Base-by-base conservation (phyloP, 78 protist genomes). In the Tieghemostelium lacteum region DNA sequence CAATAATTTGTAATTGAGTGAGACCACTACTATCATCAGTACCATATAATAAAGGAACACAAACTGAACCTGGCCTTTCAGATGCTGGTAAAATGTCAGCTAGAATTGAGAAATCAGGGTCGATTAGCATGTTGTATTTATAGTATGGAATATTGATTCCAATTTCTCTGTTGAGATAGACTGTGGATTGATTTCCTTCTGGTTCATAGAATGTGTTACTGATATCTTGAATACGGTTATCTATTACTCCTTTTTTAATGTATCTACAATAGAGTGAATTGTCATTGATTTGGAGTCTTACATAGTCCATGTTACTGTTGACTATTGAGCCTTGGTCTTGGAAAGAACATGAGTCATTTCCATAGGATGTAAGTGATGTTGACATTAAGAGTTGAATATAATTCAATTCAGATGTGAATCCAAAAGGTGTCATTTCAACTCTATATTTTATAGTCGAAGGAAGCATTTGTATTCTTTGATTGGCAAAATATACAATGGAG, bases 381-480 rank as follows among this genome's bases (percentile, higher is more conserved):
- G 61, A 49, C 61, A 72, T 54, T 22, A 72, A 39, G 12, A 72
- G 49, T 55, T 72, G 78, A 2, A 72, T 22, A 36, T 3, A 33
- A 10, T 72, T 72, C 2, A 54, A 17, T 3, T 20, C 8, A 20
- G 49, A 36, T 12, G 49, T 14, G 50, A 54, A 54, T 7, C 19
- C 6, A 28, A 54, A 72, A 1, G 61, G 78, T 12, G 78, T 19
- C 1, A 72, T 3, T 7, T 31, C 3, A 6, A 72, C 54, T 3
- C 45, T 72, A 40, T 72, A 72, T 34, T 72, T 72, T 4, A 72
- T 49, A 14, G 76, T 22, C 19, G 37, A 40, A 49, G 76, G 76
- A 5, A 24, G 3, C 76, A 70, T 70, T 3, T 31, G 19, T 2
- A 50, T 2, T 8, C 19, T 29, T 52, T 70, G 76, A 22, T 29